Evolutionary conservation across 2,329 filamentous ascomycete species (phyloP), one percentile per base, ranked within the genome.

Genomic region (Fusarium bulbicola): DNA sequence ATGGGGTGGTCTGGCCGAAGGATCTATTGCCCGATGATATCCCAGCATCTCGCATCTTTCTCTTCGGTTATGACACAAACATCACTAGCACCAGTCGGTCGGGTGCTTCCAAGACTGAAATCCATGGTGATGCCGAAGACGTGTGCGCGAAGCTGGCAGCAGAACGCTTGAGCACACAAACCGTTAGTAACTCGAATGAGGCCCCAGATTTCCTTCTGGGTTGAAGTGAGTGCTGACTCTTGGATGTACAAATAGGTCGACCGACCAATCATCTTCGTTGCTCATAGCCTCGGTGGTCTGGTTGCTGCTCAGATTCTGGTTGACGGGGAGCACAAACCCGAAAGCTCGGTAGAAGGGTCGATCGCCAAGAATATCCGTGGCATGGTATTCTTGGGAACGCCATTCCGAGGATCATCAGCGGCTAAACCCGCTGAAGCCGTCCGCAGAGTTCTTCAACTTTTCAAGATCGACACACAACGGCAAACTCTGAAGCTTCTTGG

Each of bases 51-150:
- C 43, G 43, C 43, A 45, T 45, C 7, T 45, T 45, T 45, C 43
- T 45, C 7, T 26, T 45, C 26, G 43, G 43, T 7, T 45, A 45
- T 20, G 43, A 45, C 4, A 26, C 43, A 24, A 26, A 45, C 3
- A 45, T 45, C 5, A 45, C 43, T 2, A 26, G 24, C 1, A 0
- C 16, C 7, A 5, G 2, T 12, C 42, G 0, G 0, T 45, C 24
- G 3, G 43, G 43, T 20, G 7, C 4, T 5, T 2, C 43, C 7
- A 45, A 20, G 4, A 45, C 43, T 14, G 24, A 45, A 0, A 26
- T 45, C 7, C 43, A 45, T 45, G 2, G 43, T 14, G 43, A 45
- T 7, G 43, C 43, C 0, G 43, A 45, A 0, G 43, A 45, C 5
- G 24, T 45, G 24, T 45, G 43, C 2, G 43, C 43, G 12, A 45